phyloP scores from a whole-genome alignment of 2,329 filamentous ascomycete genomes.

The Aspergillus chevalieri region DNA sequence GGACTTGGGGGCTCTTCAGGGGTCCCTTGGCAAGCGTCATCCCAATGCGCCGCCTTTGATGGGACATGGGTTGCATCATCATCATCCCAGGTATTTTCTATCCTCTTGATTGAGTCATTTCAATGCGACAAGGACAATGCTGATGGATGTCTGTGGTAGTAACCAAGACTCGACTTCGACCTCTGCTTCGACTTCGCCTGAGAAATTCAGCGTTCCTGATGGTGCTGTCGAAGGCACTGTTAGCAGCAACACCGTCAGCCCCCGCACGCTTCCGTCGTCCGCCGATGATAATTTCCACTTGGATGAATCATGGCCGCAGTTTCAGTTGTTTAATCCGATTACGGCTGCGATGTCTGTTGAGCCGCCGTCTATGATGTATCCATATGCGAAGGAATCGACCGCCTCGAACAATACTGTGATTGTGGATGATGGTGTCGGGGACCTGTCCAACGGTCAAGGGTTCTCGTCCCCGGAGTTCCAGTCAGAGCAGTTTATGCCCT shows the following conservation, averaged over 20 bases:
- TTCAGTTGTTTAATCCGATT: constrained; percentile 30
- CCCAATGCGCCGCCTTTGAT: constrained; percentile 16
- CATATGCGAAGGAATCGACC: constrained; percentile 25
- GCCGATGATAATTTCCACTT: constrained; percentile 33
- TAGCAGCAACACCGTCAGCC: constrained; percentile 30
- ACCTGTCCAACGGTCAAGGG: constrained; percentile 22
- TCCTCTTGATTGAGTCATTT: background rate
- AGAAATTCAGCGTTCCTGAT: constrained; percentile 27
- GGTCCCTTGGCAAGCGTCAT: constrained; percentile 18
- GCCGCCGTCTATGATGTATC: constrained; percentile 22
- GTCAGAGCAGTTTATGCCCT: constrained; percentile 25
- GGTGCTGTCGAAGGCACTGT: constrained; percentile 23
- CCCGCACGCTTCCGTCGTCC: constrained; percentile 30
- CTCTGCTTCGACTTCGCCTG: constrained; percentile 8
- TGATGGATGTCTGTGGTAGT: constrained; percentile 15
- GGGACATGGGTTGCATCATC: constrained; percentile 11
- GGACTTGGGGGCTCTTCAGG: constrained; percentile 27
- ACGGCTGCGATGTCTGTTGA: constrained; percentile 28
- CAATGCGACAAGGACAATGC: constrained; percentile 4
- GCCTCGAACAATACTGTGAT: constrained; percentile 27
- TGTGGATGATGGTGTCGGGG: constrained; percentile 27
- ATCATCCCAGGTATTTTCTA: background rate
- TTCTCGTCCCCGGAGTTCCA: constrained; percentile 19
- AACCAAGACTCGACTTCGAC: constrained; percentile 22
- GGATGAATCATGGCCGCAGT: constrained; percentile 34